Percentiles rank a stretch among this genome's conserved stretches.
Conservation (phyloP, 2,329 filamentous ascomycete species). For the Hypoxylon sp. region DNA sequence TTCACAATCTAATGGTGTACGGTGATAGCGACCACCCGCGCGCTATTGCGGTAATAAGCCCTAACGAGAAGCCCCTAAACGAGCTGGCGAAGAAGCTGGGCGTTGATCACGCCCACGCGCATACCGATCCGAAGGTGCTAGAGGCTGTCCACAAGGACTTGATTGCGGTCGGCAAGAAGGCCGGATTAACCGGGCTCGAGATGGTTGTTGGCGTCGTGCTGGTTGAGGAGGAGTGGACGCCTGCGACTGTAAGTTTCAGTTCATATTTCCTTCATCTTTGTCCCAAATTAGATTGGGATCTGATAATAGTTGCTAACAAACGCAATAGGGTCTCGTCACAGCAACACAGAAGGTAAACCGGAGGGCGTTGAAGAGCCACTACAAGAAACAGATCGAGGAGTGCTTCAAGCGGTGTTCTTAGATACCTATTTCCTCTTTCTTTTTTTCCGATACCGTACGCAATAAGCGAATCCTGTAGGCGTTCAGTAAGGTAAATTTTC, state of each 20-base stretch:
- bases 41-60: slow-evolving; percentile 84
- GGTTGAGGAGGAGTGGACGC: slow-evolving; percentile 89
- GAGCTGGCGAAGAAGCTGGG: slow-evolving; percentile 73
- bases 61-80: slow-evolving; percentile 74
- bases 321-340: slow-evolving; percentile 69
- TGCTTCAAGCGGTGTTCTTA: slow-evolving; percentile 53
- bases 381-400: slow-evolving; percentile 66
- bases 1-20: slow-evolving; percentile 90
- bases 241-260: slow-evolving; percentile 77
- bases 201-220: slow-evolving; percentile 82
- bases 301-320: slow-evolving; percentile 18
- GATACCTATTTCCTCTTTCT: no score
- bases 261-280: slow-evolving; percentile 1
- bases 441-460: neutral
- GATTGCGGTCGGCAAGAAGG: slow-evolving; percentile 73
- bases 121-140: slow-evolving; percentile 76
- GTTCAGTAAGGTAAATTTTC: slow-evolving; percentile 10
- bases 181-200: slow-evolving; percentile 79
- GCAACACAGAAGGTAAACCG: slow-evolving; percentile 75
- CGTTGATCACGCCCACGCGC: slow-evolving; percentile 77
- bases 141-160: slow-evolving; percentile 76
- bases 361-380: slow-evolving; percentile 64
- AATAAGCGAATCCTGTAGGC: slow-evolving; percentile 1
- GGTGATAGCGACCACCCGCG: slow-evolving; percentile 81
- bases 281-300: neutral